A percentile compares a stretch with the other conserved stretches of the same genome.
Conservation (phyloP, 768 basidiomycete genomes). For the Lactarius evosmus region DNA sequence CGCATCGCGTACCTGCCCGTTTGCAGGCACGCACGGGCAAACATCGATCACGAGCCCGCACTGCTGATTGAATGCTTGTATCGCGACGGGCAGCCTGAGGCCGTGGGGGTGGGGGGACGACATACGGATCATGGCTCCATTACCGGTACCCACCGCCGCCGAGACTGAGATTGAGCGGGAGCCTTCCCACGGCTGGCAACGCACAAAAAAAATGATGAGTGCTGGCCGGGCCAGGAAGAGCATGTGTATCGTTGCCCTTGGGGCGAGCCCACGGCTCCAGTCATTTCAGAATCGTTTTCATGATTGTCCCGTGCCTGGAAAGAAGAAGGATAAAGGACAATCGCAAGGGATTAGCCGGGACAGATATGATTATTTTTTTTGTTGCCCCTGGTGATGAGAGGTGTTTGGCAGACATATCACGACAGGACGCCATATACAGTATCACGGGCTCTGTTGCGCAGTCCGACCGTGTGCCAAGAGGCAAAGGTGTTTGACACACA, state of each 20-base stretch:
- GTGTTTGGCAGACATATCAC: background rate
- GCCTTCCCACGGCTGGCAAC: background rate
- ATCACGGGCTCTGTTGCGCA: background rate
- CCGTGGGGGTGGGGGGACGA: background rate
- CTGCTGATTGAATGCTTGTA: background rate
- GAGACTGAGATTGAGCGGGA: background rate
- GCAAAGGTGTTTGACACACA: background rate
- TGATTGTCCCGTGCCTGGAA: background rate
- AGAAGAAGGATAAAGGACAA: background rate
- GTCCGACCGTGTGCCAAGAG: background rate
- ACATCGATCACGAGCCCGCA: background rate
- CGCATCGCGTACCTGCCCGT: background rate
- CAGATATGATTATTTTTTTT: conserved; percentile 2
- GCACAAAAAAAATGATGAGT: background rate
- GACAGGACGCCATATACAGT: background rate
- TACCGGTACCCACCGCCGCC: no score
- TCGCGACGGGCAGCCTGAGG: background rate
- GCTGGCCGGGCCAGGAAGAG: background rate
- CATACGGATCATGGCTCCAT: background rate
- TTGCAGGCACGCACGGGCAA: background rate
- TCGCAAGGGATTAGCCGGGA: conserved; percentile 11
- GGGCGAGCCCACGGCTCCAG: background rate
- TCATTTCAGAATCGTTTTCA: background rate
- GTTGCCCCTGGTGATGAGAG: conserved; percentile 11
- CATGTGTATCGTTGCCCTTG: background rate